Base-by-base conservation (phyloP, 139 green algal genomes). In the Desmodesmus armatus region DNA sequence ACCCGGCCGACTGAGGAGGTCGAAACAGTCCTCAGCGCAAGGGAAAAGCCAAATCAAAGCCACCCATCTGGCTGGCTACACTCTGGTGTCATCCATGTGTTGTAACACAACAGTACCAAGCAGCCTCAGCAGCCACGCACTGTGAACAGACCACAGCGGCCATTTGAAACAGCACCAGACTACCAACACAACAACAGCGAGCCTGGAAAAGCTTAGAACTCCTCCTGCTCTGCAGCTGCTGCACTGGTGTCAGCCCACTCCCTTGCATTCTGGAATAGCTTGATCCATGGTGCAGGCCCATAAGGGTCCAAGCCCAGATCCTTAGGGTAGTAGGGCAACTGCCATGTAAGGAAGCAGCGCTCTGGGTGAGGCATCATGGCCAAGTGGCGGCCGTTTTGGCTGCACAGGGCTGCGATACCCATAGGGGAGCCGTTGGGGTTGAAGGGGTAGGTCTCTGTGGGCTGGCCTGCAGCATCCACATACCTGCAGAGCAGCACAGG, bases 281-380 rank as follows among this genome's bases (percentile, higher is more conserved):
- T 95, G 29, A 99, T 80, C 97, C 97, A 99, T 7, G 98, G 97
- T 0, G 92, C 91, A 3, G 95, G 94, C 3, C 95, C 96, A 37
- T 94, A 91, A 65, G 83, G 81, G 17, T 94, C 69, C 35, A 98
- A 51, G 5, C 90, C 91, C 33, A 91, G 33, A 15, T 92, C 85
- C 19, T 83, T 25, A 0, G 94, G 94, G 67, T 82, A 76, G 70
- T 88, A 97, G 2, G 95, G 96, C 80, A 98, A 81, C 92, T 99
- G 97, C 97, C 97, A 99, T 27, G 90, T 93, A 6, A 99, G 84
- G 93, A 97, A 99, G 89, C 94, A 97, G 63, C 97, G 91, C 93
- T 99, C 97, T 0, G 97, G 97, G 90, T 99, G 97, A 0, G 97
- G 97, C 97, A 99, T 99, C 93, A 99, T 97, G 23, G 97, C 97